Evolutionary conservation across 192 early-diverging fungal genomes (phyloP).

Genomic region (Helicostylum pulchrum): DNA sequence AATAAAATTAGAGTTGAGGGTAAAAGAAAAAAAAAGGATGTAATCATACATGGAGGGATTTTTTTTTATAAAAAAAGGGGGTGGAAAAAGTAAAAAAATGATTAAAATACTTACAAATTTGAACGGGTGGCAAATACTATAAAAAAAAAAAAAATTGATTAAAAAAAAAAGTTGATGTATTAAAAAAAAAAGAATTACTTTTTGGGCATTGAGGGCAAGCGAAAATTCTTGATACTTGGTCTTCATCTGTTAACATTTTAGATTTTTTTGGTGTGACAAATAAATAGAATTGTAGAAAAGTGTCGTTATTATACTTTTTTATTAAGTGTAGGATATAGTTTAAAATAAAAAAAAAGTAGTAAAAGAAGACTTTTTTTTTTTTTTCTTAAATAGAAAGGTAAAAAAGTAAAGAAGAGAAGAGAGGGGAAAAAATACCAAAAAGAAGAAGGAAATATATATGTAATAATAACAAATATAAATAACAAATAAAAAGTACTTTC

Average conservation of each 20-base stretch:
- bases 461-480: conserved; percentile 7
- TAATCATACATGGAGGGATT: background rate
- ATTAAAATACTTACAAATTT: conserved; percentile 28
- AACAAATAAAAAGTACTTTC: conserved; percentile 7
- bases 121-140: conserved; percentile 40
- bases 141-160: conserved; percentile 6
- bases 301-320: no score
- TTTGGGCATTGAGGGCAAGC: conserved; percentile 37
- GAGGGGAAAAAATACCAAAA: conserved; percentile 3
- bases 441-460: background rate
- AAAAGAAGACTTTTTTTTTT: conserved; percentile 2
- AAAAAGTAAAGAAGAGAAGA: background rate
- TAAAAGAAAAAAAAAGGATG: background rate
- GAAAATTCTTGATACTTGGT: conserved; percentile 24
- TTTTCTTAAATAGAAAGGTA: background rate
- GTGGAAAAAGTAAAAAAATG: background rate
- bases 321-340: no score
- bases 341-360: no score
- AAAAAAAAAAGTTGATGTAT: background rate
- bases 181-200: conserved; percentile 12
- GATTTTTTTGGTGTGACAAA: background rate
- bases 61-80: background rate
- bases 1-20: background rate
- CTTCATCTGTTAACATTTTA: conserved; percentile 10
- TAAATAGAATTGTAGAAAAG: no score